Conservation (phyloP, 805 yeast genomes). For the Nakazawaea pomicola region DNA sequence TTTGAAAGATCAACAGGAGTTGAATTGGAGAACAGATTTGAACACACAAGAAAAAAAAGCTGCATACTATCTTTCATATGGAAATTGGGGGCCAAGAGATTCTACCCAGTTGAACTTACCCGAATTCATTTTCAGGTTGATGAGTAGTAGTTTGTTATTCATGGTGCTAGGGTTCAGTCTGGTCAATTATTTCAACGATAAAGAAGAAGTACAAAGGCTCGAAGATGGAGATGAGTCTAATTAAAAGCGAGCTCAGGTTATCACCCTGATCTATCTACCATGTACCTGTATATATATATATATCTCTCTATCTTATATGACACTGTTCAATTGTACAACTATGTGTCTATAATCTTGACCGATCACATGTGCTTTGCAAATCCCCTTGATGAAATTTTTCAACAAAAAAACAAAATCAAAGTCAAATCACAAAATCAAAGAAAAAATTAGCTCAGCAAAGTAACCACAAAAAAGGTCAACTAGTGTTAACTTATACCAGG, state of each 20-base stretch:
- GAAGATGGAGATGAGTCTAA: conserved; percentile 1
- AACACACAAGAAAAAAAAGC: conserved; percentile 51
- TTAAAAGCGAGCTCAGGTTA: no score
- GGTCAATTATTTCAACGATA: conserved; percentile 26
- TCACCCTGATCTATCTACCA: no score
- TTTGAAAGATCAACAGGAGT: conserved; percentile 30
- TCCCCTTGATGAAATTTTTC: neutral
- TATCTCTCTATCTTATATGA: no score
- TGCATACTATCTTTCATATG: conserved; percentile 53
- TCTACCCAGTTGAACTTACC: conserved; percentile 21
- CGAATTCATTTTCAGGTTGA: conserved; percentile 27
- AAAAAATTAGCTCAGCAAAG: no score
- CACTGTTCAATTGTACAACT: neutral
- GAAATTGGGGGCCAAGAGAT: conserved; percentile 60
- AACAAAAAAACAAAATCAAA: no score
- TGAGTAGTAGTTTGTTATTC: conserved; percentile 28
- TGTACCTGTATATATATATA: no score
- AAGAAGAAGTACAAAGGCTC: conserved; percentile 14
- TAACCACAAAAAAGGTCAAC: neutral
- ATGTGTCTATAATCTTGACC: neutral
- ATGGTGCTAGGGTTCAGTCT: conserved; percentile 28
- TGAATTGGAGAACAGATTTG: conserved; percentile 31
- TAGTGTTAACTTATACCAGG: no score
- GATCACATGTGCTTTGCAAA: neutral
- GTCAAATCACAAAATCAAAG: no score